Evolutionary conservation across 2,329 filamentous ascomycete species (phyloP).

Genomic region (Xylariaceae sp.): DNA sequence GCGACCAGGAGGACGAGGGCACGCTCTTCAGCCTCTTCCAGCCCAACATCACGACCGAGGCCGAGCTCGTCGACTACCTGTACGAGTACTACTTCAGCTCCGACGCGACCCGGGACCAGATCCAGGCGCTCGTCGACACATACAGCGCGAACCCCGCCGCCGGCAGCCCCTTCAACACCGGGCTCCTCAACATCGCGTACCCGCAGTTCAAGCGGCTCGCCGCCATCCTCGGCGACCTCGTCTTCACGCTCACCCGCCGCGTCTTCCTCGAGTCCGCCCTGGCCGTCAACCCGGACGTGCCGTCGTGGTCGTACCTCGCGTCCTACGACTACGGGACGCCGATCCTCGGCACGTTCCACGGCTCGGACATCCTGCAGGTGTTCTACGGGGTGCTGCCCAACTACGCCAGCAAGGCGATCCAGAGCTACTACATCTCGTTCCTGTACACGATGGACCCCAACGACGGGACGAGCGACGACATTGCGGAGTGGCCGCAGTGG

Average conservation of each 20-base stretch:
- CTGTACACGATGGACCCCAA: conserved; percentile 69
- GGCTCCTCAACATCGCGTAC: conserved; percentile 65
- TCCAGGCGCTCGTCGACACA: conserved; percentile 54
- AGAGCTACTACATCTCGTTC: conserved; percentile 71
- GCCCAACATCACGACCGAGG: conserved; percentile 59
- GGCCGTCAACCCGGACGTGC: conserved; percentile 50
- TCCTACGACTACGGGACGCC: conserved; percentile 69
- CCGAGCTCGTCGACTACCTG: conserved; percentile 59
- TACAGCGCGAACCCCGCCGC: conserved; percentile 55
- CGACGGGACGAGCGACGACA: conserved; percentile 34
- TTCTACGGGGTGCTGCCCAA: conserved; percentile 63
- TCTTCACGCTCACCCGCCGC: conserved; percentile 69
- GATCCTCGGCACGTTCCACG: conserved; percentile 73
- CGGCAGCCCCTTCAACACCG: conserved; percentile 70
- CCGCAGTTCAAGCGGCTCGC: conserved; percentile 74
- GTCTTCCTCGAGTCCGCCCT: conserved; percentile 50
- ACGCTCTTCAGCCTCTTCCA: conserved; percentile 71
- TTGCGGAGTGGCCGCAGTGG: conserved; percentile 39
- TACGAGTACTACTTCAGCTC: conserved; percentile 50
- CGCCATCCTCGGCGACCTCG: conserved; percentile 70
- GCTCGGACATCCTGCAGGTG: conserved; percentile 62
- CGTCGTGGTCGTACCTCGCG: conserved; percentile 70
- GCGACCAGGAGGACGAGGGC: conserved; percentile 77
- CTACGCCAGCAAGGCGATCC: conserved; percentile 55
- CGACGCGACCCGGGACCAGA: conserved; percentile 42